Evolutionary conservation across 192 early-diverging fungal genomes (phyloP).

Genomic region (Umbelopsis sp.): DNA sequence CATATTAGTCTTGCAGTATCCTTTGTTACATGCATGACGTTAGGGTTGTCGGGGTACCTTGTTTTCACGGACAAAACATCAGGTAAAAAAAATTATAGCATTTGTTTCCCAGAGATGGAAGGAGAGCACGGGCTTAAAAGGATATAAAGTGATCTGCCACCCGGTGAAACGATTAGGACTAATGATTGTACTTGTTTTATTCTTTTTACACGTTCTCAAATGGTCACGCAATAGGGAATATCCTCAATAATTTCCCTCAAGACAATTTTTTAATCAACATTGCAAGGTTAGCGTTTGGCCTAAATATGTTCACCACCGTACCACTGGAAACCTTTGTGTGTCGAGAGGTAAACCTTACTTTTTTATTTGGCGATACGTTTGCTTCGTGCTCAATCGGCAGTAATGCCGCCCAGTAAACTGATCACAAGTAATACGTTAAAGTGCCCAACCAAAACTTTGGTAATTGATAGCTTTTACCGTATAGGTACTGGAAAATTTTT

Average conservation of each 20-base stretch:
- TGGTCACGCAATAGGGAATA: constrained; percentile 61
- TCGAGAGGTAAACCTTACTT: constrained; percentile 61
- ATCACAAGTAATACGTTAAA: too few relatives aligned
- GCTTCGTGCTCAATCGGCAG: background rate
- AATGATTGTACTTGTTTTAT: constrained; percentile 10
- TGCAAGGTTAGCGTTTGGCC: constrained; percentile 82
- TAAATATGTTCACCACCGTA: constrained; percentile 95
- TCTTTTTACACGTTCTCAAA: background rate
- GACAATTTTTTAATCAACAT: constrained; percentile 82
- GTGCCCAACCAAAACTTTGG: too few relatives aligned
- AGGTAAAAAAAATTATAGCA: constrained; percentile 42
- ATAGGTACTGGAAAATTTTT: constrained; percentile 69
- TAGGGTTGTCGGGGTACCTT: constrained; percentile 77
- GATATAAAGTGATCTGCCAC: background rate
- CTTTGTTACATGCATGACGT: constrained; percentile 65
- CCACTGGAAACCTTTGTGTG: constrained; percentile 91
- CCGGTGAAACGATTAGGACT: background rate
- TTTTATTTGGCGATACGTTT: background rate
- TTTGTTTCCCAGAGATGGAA: background rate
- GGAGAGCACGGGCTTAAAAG: background rate
- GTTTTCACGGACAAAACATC: constrained; percentile 84
- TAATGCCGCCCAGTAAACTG: too few relatives aligned
- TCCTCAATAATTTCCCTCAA: constrained; percentile 86
- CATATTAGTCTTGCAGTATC: constrained; percentile 78
- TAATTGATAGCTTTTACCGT: background rate